Base-by-base conservation (phyloP, 352 stramenopile species). In the Pythium brassicae region DNA sequence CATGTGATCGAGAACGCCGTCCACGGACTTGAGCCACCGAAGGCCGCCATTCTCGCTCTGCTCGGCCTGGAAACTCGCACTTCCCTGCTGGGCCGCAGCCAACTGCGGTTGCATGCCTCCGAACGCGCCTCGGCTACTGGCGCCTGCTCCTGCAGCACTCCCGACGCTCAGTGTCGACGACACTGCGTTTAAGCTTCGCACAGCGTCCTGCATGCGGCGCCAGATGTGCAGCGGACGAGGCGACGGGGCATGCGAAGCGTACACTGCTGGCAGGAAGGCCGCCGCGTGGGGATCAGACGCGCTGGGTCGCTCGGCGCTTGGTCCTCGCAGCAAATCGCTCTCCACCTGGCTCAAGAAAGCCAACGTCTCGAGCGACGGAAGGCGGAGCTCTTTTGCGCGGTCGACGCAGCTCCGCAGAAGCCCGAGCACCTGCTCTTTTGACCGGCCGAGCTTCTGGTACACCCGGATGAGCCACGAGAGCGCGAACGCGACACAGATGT, bases 401-500 rank as follows among this genome's bases (percentile, higher is more conserved):
- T 84, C 74, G 27, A 89, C 67, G 42, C 74, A 83, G 51, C 68
- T 89, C 0, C 40, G 57, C 9, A 88, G 67, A 26, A 90, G 59
- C 10, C 65, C 65, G 3, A 80, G 23, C 3, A 89, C 74, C 52
- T 71, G 59, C 19, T 71, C 68, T 48, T 83, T 82, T 22, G 80
- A 63, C 32, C 77, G 81, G 0, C 92, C 83, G 4, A 74, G 66
- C 29, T 76, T 72, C 50, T 79, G 71, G 34, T 86, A 75, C n/a
- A 90, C 69, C 2, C 76, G 72, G 52, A 91, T 73, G 39, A 95
- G 74, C 90, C 92, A 98, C 23, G 79, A 84, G 3, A 97, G 71
- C 35, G 92, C 87, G 69, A 97, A 98, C 4, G 86, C 88, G 19
- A 98, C 92, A 57, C 92, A 98, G 2, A 95, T 74, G 52, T 93